Percentiles rank a stretch among this genome's conserved stretches.
Evolutionary conservation across 352 stramenopile genomes (phyloP).

Genomic region (Phytophthora idaei): DNA sequence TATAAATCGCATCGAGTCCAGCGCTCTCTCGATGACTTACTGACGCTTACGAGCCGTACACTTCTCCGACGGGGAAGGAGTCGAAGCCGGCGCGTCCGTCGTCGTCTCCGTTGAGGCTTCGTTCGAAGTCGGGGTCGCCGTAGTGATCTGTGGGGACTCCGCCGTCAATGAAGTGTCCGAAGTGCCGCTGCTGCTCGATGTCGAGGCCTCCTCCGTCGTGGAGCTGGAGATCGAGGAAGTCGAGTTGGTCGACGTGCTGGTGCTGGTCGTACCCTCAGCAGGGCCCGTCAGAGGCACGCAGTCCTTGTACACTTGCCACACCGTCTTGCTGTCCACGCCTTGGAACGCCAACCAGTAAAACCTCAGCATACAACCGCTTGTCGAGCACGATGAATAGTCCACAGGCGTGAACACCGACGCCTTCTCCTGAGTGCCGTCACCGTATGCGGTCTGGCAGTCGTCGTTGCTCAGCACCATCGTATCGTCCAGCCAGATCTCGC

Average conservation of each 20-base stretch:
- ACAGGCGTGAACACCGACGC: conserved; percentile 36
- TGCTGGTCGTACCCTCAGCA: conserved; percentile 15
- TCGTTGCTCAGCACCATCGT: conserved; percentile 41
- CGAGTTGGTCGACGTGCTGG: not conserved
- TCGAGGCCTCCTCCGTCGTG: no score
- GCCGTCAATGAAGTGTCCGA: conserved; percentile 7
- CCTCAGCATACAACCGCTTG: conserved; percentile 1
- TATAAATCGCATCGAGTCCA: no score
- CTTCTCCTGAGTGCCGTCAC: conserved; percentile 24
- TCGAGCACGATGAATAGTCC: conserved; percentile 1
- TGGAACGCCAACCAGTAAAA: conserved; percentile 47
- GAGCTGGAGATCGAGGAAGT: no score
- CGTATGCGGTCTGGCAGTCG: conserved; percentile 43
- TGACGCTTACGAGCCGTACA: conserved; percentile 20
- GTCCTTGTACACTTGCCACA: conserved; percentile 55
- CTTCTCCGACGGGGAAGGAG: conserved; percentile 24
- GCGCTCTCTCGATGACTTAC: not conserved
- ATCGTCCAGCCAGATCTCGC: conserved; percentile 47
- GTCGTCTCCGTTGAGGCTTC: not conserved
- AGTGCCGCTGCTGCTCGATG: conserved; percentile 5
- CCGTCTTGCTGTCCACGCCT: conserved; percentile 20
- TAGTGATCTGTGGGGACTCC: conserved; percentile 8
- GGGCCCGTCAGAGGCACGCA: conserved; percentile 37
- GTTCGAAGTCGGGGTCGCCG: conserved; percentile 3
- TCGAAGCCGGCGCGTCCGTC: conserved; percentile 14